Evolutionary conservation across 805 yeast genomes (phyloP), one percentile per base, ranked within the genome.

Genomic region (Kuraishia borneana): DNA sequence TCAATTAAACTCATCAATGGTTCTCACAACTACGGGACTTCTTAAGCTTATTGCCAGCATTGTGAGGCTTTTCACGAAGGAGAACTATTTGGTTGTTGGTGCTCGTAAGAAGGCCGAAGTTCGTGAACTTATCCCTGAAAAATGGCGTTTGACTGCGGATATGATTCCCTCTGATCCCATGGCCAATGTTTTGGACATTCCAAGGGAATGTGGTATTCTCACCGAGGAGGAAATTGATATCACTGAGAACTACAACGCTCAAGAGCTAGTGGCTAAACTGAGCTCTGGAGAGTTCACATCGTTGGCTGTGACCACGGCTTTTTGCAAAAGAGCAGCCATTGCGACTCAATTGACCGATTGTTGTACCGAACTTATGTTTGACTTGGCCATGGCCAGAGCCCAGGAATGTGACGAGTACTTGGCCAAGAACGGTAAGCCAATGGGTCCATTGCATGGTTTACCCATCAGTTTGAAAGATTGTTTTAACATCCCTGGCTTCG

Each of bases 391-490:
- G 21, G 37, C 32, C n/a, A 36, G 39, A 21, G 54, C 56, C 6
- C 35, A 35, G 30, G 30, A 36, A 10, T 33, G 43, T 19, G 51
- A 47, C 35, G 28, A 31, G 5, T 29, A 41, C 23, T 40, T 39
- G 18, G 28, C 21, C 9, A 25, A 30, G 4, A 25, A 41, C 12
- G 23, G 23, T 8, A 36, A 39, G 21, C 30, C 32, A 3, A 21
- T 39, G 14, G 54, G 52, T 5, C 46, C 47, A 8, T 34, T 47
- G 23, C 52, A 47, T 33, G 52, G 52, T 4, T 32, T 47, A 8
- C 52, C 52, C 2, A 55, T 76, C 21, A 72, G 81, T 1, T 58
- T 76, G 35, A 76, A 76, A 40, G 78, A 68, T 42, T 70, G 64
- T 35, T 35, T 46, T 33, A 37, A 38, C 36, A 61, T 59, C 43